A percentile compares a stretch with the other conserved stretches of the same genome.
Evolutionary conservation across 352 stramenopile genomes (phyloP).

Genomic region (Pythium phragmiticola): DNA sequence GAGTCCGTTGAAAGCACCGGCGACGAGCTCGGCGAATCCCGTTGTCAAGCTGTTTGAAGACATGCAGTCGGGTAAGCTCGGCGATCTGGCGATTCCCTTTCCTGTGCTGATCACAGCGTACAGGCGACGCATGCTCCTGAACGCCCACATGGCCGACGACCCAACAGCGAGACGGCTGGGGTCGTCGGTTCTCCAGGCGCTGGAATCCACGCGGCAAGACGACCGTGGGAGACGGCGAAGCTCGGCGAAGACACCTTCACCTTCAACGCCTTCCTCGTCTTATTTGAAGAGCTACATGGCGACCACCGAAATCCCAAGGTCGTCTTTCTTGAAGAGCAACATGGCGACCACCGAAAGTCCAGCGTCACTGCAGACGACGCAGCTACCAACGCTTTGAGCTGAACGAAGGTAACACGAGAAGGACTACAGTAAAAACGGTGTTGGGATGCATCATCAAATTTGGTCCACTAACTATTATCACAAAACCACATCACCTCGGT

Average conservation of each 20-base stretch:
- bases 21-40: conserved; percentile 35
- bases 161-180: conserved; percentile 39
- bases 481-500: conserved; percentile 23
- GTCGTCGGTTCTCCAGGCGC: conserved; percentile 54
- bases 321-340: conserved; percentile 22
- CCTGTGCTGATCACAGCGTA: conserved; percentile 81
- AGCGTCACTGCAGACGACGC: background rate
- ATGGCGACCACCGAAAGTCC: conserved; percentile 4
- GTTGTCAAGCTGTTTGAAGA: conserved; percentile 79
- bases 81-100: conserved; percentile 71
- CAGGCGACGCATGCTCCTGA: conserved; percentile 73
- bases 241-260: conserved; percentile 1
- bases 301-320: background rate
- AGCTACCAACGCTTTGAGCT: conserved; percentile 13
- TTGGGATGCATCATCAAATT: conserved; percentile 26
- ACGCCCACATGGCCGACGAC: conserved; percentile 80
- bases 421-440: background rate
- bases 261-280: background rate
- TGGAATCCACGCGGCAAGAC: conserved; percentile 55
- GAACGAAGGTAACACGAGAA: background rate
- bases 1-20: background rate
- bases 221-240: background rate
- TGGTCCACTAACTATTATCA: conserved; percentile 32
- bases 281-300: conserved; percentile 25
- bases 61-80: conserved; percentile 73